phyloP scores from a whole-genome alignment of 768 basidiomycete genomes.

The Cystobasidium onofrii region DNA sequence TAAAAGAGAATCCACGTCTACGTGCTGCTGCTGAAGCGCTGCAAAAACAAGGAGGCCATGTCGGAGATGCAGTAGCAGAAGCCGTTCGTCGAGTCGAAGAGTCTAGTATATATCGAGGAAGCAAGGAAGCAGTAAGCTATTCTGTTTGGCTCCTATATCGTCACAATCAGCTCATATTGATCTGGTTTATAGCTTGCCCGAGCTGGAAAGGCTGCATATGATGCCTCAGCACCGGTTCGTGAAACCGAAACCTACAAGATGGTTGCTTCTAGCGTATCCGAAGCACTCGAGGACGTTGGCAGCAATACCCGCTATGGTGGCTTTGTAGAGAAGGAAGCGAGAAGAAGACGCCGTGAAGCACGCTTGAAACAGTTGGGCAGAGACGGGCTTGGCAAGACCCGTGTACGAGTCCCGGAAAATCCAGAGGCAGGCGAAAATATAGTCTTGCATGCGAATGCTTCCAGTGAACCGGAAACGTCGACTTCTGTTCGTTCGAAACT shows the following conservation, averaged over 20 bases:
- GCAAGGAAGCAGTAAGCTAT: slow-evolving; percentile 47
- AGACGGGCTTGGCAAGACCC: slow-evolving; percentile 53
- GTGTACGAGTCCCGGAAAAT: slow-evolving; percentile 49
- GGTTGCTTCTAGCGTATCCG: slow-evolving; percentile 75
- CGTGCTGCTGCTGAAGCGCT: slow-evolving; percentile 89
- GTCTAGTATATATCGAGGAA: slow-evolving; percentile 69
- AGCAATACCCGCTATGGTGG: slow-evolving; percentile 82
- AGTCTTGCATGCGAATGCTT: slow-evolving; percentile 72
- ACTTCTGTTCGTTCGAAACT: slow-evolving; percentile 53
- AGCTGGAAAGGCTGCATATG: slow-evolving; percentile 76
- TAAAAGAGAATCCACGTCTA: slow-evolving; percentile 88
- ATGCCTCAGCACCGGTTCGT: slow-evolving; percentile 89
- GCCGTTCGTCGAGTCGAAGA: slow-evolving; percentile 93
- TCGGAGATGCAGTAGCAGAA: slow-evolving; percentile 86
- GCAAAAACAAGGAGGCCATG: slow-evolving; percentile 75
- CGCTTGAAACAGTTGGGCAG: slow-evolving; percentile 74
- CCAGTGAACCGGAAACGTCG: slow-evolving; percentile 65
- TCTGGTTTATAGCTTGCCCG: slow-evolving; percentile 60
- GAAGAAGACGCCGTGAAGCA: slow-evolving; percentile 67
- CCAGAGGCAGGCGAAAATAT: slow-evolving; percentile 79
- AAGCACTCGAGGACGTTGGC: slow-evolving; percentile 87
- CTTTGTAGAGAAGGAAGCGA: slow-evolving; percentile 67
- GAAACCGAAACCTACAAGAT: slow-evolving; percentile 92
- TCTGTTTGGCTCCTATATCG: too few relatives aligned
- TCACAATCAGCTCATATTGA: too few relatives aligned